Percentiles rank a stretch among this genome's conserved stretches.
Evolutionary conservation across 2,329 filamentous ascomycete genomes (phyloP).

Genomic region (Apiospora saccharicola): DNA sequence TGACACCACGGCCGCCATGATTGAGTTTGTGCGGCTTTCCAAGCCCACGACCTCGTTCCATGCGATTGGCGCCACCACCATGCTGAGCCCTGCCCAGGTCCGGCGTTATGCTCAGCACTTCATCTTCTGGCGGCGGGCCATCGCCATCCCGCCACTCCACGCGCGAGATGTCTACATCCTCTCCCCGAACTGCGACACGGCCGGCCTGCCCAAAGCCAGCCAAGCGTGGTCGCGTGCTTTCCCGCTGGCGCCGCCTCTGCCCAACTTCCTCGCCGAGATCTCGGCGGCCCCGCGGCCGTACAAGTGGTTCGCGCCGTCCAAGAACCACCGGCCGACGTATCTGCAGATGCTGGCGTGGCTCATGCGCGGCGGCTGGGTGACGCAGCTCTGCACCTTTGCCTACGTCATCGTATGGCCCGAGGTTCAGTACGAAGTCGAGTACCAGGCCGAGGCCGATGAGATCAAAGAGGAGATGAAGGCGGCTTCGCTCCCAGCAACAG

Average conservation of each 20-base stretch:
- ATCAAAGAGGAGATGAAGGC: conserved; percentile 37
- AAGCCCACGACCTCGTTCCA: conserved; percentile 73
- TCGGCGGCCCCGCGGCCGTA: conserved; percentile 84
- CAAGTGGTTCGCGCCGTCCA: conserved; percentile 83
- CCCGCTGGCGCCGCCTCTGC: conserved; percentile 80
- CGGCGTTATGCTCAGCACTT: conserved; percentile 90
- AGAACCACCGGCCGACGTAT: conserved; percentile 86
- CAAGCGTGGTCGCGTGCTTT: conserved; percentile 80
- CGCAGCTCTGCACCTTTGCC: conserved; percentile 88
- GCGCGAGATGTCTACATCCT: conserved; percentile 90
- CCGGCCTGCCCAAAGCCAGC: conserved; percentile 72
- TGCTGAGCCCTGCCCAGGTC: conserved; percentile 80
- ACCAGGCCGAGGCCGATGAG: conserved; percentile 72
- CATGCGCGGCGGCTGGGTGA: conserved; percentile 91
- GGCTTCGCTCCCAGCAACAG: background rate
- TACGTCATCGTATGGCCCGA: conserved; percentile 86
- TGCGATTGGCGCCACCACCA: conserved; percentile 74
- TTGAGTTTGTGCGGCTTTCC: conserved; percentile 81
- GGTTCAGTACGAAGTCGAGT: conserved; percentile 81
- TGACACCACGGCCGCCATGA: conserved; percentile 77
- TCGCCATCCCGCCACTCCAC: conserved; percentile 89
- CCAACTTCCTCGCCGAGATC: conserved; percentile 86
- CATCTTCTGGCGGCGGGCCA: conserved; percentile 93
- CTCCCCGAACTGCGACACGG: conserved; percentile 85
- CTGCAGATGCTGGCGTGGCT: conserved; percentile 94